Base-by-base conservation (phyloP, 163 green algal genomes). In the Scenedesmus sp. region DNA sequence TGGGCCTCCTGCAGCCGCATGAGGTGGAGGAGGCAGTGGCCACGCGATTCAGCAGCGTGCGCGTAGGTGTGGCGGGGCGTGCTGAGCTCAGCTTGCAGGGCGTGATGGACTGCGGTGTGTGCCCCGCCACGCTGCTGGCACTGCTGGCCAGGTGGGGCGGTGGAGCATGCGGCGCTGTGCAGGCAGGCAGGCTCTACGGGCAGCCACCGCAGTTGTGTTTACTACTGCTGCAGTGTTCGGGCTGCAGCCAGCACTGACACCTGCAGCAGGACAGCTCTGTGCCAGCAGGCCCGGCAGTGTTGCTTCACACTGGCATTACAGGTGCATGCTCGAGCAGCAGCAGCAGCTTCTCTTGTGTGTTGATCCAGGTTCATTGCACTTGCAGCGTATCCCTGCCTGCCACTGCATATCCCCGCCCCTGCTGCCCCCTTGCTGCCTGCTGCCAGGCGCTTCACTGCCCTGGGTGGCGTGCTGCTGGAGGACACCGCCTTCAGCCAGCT, bases 41-140 rank as follows among this genome's bases (percentile, higher is more conserved):
- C 9, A 92, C 18, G 20, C 77, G 77, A 26, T 88, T 60, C 20
- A 54, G 55, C 46, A 57, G 34, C 18, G 88, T 92, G 76, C 77
- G 77, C 34, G 74, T 92, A 10, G 88, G 88, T 1, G 76, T 92
- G 20, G 88, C 23, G 4, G 88, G 88, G 8, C 20, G 23, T 2
- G 34, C 57, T 15, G 79, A 87, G 34, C 60, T 88, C 34, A 81
- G 55, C 20, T 26, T 92, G 34, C 56, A 16, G 3, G 79, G 66
- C n/a, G 88, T 92, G 20, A 92, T 92, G 88, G 88, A 92, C 46
- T 62, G n/a, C 6, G 88, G 88, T 4, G 88, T 92, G 13, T 54
- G 57, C 56, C 88, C 88, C 1, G n/a, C 46, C 5, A 57, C 13
- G 16, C 76, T 92, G n/a, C 64, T 92, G 5, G 59, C 46, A 4